These are phyloP conservation scores for Syncephalis plumigaleata DNA, from an alignment of 371 early-diverging fungal genomes.

Conservation along the genomic window DNA sequence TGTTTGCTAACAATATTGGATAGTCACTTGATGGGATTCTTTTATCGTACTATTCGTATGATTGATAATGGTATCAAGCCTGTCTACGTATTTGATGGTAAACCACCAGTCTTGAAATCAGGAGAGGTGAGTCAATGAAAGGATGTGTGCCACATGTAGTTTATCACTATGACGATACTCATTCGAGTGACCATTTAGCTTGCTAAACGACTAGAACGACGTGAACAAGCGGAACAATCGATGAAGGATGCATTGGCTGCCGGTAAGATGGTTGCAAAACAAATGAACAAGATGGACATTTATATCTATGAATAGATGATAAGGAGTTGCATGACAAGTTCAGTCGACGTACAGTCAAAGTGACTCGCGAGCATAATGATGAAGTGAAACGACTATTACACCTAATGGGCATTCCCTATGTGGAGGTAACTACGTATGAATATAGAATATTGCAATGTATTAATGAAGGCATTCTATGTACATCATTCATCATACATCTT, in stretches of 20 bases:
- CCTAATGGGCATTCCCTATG: conserved; percentile 96
- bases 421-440: conserved; percentile 28
- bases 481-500: not conserved
- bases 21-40: conserved; percentile 96
- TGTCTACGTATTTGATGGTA: conserved; percentile 98
- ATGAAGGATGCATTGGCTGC: conserved; percentile 73
- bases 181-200: not conserved
- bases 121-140: conserved; percentile 50
- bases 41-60: conserved; percentile 98
- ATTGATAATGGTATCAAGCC: conserved; percentile 97
- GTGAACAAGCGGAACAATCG: conserved; percentile 67
- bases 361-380: conserved; percentile 87
- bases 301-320: not conserved
- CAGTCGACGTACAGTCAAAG: conserved; percentile 84
- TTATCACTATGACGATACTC: too few relatives aligned
- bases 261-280: conserved; percentile 21
- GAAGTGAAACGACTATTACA: conserved; percentile 85
- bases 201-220: conserved; percentile 71
- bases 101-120: conserved; percentile 91
- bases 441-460: not conserved
- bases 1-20: too few relatives aligned
- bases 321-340: conserved; percentile 44
- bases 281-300: not conserved
- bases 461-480: too few relatives aligned
- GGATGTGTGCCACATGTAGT: not conserved